Evolutionary conservation across 129 eudicot species (phyloP).

Genomic region (Pulicaria dysenterica): DNA sequence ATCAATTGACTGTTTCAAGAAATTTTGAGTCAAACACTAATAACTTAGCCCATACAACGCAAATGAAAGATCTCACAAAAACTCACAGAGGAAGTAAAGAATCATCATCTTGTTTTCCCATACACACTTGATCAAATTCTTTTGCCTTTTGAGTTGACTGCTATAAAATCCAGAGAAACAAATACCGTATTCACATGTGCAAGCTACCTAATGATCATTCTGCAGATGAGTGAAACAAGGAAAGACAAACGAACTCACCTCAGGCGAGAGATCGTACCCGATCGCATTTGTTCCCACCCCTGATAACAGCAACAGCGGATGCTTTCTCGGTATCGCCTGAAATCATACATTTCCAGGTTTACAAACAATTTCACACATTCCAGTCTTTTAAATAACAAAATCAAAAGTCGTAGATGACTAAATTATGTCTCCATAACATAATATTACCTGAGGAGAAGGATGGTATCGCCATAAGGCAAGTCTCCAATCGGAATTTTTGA

Average conservation of each 20-base stretch:
- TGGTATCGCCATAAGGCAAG: slow-evolving; percentile 92
- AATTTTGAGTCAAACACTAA: no score
- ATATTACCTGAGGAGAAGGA: slow-evolving; percentile 66
- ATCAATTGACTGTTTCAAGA: no score
- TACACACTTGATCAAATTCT: no score
- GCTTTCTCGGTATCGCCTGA: slow-evolving; percentile 80
- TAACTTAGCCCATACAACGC: no score
- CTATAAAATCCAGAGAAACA: neutral
- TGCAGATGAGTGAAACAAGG: neutral
- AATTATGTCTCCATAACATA: neutral
- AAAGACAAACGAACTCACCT: slow-evolving; percentile 44
- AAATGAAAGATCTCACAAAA: no score
- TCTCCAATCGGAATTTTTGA: slow-evolving; percentile 66
- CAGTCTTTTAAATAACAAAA: neutral
- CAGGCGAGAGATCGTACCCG: slow-evolving; percentile 94
- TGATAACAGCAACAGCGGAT: slow-evolving; percentile 87
- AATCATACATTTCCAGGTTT: slow-evolving; percentile 19
- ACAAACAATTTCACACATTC: neutral
- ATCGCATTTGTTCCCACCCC: slow-evolving; percentile 97
- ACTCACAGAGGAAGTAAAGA: no score
- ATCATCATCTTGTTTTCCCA: no score
- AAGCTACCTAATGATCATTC: neutral
- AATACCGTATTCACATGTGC: neutral
- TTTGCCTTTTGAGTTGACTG: no score
- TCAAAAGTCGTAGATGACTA: neutral